Evolutionary conservation across 345 rosid genomes (phyloP).

Genomic region (Mangifera indica): DNA sequence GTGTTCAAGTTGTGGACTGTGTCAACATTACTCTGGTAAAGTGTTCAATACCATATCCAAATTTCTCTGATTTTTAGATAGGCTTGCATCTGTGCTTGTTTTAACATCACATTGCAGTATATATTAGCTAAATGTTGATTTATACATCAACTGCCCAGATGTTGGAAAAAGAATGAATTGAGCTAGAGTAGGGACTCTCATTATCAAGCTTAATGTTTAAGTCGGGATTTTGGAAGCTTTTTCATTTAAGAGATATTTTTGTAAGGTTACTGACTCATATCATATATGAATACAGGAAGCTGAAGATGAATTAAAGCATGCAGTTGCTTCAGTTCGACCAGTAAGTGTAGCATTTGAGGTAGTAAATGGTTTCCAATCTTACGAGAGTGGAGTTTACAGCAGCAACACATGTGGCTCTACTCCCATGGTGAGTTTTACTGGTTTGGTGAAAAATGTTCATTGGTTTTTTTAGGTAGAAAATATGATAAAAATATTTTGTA

Average conservation of each 20-base stretch:
- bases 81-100: too few relatives aligned
- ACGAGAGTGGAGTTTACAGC: slow-evolving; percentile 82
- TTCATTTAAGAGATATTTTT: background rate
- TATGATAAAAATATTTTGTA: too few relatives aligned
- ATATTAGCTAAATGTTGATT: background rate
- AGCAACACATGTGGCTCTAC: slow-evolving; percentile 62
- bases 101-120: too few relatives aligned
- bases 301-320: slow-evolving; percentile 87
- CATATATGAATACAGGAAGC: slow-evolving; percentile 57
- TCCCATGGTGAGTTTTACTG: slow-evolving; percentile 54
- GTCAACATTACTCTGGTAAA: slow-evolving; percentile 89
- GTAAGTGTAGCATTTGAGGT: slow-evolving; percentile 94
- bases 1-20: slow-evolving; percentile 62
- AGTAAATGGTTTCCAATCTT: slow-evolving; percentile 55
- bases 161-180: background rate
- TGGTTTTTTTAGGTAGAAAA: background rate
- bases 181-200: background rate
- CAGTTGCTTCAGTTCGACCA: slow-evolving; percentile 84
- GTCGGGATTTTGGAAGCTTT: background rate
- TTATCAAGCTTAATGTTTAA: background rate
- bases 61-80: background rate
- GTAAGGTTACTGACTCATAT: background rate
- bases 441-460: background rate
- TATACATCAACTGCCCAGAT: background rate
- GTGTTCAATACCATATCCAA: background rate